Evolutionary conservation across 202 grass and related monocot species (phyloP).

Genomic region (Brachypodium distachyon): DNA sequence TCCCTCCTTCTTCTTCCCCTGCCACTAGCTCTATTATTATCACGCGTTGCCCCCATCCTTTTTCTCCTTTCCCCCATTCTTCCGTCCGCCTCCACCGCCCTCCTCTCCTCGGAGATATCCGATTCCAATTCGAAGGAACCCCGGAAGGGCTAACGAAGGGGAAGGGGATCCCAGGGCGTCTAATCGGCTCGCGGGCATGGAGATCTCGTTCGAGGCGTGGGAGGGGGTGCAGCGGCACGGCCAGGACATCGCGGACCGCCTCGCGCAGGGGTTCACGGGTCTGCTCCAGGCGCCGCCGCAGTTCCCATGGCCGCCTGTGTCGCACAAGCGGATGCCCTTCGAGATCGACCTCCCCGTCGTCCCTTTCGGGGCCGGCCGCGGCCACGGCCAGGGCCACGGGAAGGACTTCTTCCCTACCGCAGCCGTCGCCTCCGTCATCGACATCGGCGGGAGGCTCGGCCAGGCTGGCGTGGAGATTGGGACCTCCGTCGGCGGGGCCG

Average conservation of each 20-base stretch:
- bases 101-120: neutral
- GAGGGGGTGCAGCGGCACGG: constrained; percentile 97
- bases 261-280: constrained; percentile 89
- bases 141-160: neutral
- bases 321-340: constrained; percentile 48
- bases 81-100: neutral
- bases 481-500: constrained; percentile 65
- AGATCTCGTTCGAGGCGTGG: constrained; percentile 94
- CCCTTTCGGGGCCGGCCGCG: constrained; percentile 11
- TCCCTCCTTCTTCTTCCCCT: neutral
- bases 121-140: neutral
- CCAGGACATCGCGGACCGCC: constrained; percentile 87
- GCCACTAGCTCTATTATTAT: constrained; percentile 22
- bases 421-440: constrained; percentile 64
- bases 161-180: no score
- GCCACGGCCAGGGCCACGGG: neutral
- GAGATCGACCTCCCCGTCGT: constrained; percentile 58
- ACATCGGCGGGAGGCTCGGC: constrained; percentile 80
- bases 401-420: constrained; percentile 49
- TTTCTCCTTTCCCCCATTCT: neutral
- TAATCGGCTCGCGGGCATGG: constrained; percentile 41
- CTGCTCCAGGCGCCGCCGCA: constrained; percentile 73
- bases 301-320: constrained; percentile 43
- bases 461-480: constrained; percentile 78
- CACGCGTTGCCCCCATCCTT: neutral